Evolutionary conservation across 2,329 filamentous ascomycete species (phyloP).

Genomic region (Penicillium frequentans): DNA sequence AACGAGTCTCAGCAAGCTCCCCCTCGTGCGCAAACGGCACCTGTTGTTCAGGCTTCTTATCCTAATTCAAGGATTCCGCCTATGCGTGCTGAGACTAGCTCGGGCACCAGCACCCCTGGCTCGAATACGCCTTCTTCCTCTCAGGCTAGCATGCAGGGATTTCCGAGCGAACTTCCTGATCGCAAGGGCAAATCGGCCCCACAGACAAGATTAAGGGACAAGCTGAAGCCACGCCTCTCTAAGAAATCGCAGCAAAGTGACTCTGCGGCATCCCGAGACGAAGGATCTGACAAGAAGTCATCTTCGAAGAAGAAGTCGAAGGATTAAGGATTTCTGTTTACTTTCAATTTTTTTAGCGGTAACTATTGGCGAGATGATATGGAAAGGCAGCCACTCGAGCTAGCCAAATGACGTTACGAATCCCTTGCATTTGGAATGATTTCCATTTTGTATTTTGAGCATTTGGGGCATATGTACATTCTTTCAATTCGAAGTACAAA

Average conservation of each 20-base stretch:
- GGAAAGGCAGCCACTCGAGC: not conserved
- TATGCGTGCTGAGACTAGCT: slow-evolving; percentile 9
- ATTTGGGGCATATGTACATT: slow-evolving; percentile 1
- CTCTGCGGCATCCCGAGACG: not conserved
- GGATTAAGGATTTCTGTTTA: not conserved
- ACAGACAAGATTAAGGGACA: slow-evolving; percentile 17
- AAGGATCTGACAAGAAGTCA: not conserved
- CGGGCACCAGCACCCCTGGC: slow-evolving; percentile 4
- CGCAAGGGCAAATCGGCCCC: slow-evolving; percentile 10
- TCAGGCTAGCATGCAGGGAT: slow-evolving; percentile 10
- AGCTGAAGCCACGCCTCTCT: slow-evolving; percentile 15
- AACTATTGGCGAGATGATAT: not conserved
- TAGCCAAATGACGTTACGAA: slow-evolving; percentile 8
- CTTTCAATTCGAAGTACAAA: not conserved
- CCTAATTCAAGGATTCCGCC: not conserved
- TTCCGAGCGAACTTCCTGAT: slow-evolving; percentile 8
- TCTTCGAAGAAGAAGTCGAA: not conserved
- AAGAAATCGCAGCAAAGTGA: slow-evolving; percentile 14
- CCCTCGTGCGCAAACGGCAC: not conserved
- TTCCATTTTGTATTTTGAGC: not conserved
- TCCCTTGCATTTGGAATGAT: not conserved
- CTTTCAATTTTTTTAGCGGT: not conserved
- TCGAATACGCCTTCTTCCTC: slow-evolving; percentile 9
- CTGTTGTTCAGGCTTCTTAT: not conserved
- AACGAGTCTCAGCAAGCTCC: not conserved